Evolutionary conservation across 345 rosid species (phyloP).

Genomic region (Mangifera indica): DNA sequence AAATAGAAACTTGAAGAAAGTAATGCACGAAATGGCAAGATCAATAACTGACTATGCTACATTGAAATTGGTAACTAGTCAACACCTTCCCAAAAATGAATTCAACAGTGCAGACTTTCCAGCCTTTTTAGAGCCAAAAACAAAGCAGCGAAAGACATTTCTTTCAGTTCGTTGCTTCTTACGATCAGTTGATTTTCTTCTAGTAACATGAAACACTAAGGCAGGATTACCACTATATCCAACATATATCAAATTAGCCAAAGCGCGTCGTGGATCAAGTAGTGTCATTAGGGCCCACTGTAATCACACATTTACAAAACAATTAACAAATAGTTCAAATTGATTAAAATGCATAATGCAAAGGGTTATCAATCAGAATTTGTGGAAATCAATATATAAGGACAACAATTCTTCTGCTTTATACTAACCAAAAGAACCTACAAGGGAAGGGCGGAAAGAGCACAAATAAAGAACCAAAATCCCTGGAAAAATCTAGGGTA

Average conservation of each 20-base stretch:
- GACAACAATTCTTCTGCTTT: neutral
- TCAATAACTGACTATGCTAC: neutral
- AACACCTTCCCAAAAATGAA: constrained; percentile 70
- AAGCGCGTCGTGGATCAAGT: constrained; percentile 54
- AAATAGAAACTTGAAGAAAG: constrained; percentile 6
- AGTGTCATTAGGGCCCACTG: constrained; percentile 85
- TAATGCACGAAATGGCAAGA: constrained; percentile 15
- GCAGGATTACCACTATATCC: constrained; percentile 71
- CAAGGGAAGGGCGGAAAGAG: no score
- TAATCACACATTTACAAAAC: constrained; percentile 29
- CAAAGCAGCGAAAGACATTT: constrained; percentile 66
- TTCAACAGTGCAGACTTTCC: constrained; percentile 71
- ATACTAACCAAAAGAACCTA: neutral
- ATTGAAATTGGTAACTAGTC: constrained; percentile 11
- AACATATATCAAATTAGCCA: constrained; percentile 68
- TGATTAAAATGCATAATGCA: constrained; percentile 15
- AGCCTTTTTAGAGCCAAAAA: constrained; percentile 71
- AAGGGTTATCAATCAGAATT: constrained; percentile 19
- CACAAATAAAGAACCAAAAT: no score
- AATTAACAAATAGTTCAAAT: constrained; percentile 21
- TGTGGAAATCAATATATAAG: constrained; percentile 4
- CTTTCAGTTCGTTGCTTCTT: constrained; percentile 73
- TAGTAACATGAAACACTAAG: constrained; percentile 56
- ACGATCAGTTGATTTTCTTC: constrained; percentile 62
- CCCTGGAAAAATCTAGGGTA: no score